Percentiles rank a stretch among this genome's conserved stretches.
These are phyloP conservation scores for Cladorrhinum sp. DNA, from an alignment of 2,329 filamentous ascomycete species.

Conservation along the genomic window DNA sequence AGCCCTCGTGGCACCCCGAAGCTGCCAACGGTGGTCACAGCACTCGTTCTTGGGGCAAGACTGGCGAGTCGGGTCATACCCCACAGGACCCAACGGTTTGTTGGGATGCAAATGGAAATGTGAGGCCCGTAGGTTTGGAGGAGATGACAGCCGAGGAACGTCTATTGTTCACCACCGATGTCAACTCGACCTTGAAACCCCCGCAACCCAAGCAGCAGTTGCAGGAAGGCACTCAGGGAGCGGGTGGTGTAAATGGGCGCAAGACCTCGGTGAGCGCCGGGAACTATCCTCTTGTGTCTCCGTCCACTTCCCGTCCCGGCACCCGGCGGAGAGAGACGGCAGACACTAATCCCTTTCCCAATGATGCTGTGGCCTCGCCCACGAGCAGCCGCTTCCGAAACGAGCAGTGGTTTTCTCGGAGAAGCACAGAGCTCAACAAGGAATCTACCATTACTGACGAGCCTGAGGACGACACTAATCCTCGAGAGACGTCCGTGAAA, in stretches of 20 bases:
- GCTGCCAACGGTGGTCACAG: conserved; percentile 59
- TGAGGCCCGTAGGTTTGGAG: conserved; percentile 68
- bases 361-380: conserved; percentile 57
- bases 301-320: conserved; percentile 68
- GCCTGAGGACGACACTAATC: conserved; percentile 44
- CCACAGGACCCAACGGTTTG: conserved; percentile 85
- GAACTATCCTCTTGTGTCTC: conserved; percentile 69
- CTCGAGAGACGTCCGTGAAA: conserved; percentile 31
- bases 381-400: conserved; percentile 62
- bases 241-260: conserved; percentile 58
- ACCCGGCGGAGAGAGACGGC: conserved; percentile 78
- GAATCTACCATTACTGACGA: conserved; percentile 50
- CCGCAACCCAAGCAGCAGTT: conserved; percentile 61
- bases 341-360: conserved; percentile 63
- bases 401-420: conserved; percentile 60
- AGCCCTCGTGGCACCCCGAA: conserved; percentile 75
- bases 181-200: conserved; percentile 91
- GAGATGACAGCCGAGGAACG: conserved; percentile 65
- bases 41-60: conserved; percentile 72
- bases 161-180: conserved; percentile 75
- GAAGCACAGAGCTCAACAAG: conserved; percentile 47
- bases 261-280: conserved; percentile 77
- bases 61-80: conserved; percentile 63
- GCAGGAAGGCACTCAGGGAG: conserved; percentile 46
- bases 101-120: conserved; percentile 74